Base-by-base conservation (phyloP, 2,329 filamentous ascomycete genomes). In the Plenodomus tracheiphilus region DNA sequence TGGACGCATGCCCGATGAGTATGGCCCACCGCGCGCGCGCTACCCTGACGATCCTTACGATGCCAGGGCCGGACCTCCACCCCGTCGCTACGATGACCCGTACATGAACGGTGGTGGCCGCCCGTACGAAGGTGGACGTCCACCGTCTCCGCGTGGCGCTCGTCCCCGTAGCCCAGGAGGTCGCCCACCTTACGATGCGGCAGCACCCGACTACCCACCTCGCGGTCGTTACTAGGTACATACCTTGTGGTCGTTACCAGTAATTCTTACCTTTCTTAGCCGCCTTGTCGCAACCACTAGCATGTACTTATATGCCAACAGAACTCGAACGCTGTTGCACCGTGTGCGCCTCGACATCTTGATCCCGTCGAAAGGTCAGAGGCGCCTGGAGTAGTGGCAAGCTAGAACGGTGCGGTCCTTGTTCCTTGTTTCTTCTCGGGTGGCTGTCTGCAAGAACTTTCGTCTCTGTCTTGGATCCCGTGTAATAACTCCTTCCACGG, bases 1-100 rank as follows among this genome's bases (percentile, higher is more conserved):
- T 53, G 87, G 88, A 58, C 86, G 87, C 56, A 80, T 81, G 57
- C 86, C 88, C 38, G 91, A 96, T 66, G 94, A 96, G 61, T 78
- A 79, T 65, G 84, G 85, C 46, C 84, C 85, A 56, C 83, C 82
- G 48, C 80, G 87, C 54, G 65, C 73, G 78, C 77, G 77, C 57
- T 77, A 87, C 49, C 89, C 88, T 65, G 88, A 91, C 49, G 90
- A 94, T 63, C 86, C 87, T 22, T 94, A 93, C 75, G 79, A 77
- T 55, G 64, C 73, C 51, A 75, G 75, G 49, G 77, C 77, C 44
- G 78, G 80, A 38, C 80, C 81, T 43, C 80, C 80, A 53, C 81
- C 81, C 61, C 77, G 80, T 59, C 72, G 72, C 65, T 82, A 84
- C 59, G 70, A 75, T 53, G 84, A 86, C 59, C 81, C 82, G 3